A percentile compares a stretch with the other conserved stretches of the same genome.
phyloP scores from a whole-genome alignment of 2,329 filamentous ascomycete genomes.

The Talaromyces sp. region DNA sequence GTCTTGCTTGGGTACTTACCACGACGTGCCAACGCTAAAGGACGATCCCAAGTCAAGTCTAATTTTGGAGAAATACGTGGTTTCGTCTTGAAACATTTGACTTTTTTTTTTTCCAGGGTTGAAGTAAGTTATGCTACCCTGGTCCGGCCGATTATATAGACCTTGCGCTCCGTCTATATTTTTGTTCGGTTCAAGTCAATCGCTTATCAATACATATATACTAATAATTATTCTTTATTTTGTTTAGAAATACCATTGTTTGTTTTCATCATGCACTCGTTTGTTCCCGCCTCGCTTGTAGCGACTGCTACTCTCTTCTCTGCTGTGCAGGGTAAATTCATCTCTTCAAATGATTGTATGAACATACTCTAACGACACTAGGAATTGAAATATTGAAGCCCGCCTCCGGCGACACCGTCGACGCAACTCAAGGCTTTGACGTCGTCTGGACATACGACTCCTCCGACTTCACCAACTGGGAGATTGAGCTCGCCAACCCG shows the following conservation, averaged over 20 bases:
- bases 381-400: slow-evolving; percentile 15
- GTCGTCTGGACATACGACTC: slow-evolving; percentile 18
- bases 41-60: slow-evolving; percentile 1
- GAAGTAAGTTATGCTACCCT: neutral
- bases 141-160: slow-evolving; percentile 4
- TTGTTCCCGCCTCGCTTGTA: slow-evolving; percentile 13
- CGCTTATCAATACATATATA: neutral
- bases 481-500: slow-evolving; percentile 16
- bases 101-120: neutral
- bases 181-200: neutral
- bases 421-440: slow-evolving; percentile 15
- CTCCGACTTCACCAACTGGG: slow-evolving; percentile 16
- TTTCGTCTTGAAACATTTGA: slow-evolving; percentile 6
- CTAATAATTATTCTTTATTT: slow-evolving; percentile 9
- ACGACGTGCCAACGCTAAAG: neutral
- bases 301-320: slow-evolving; percentile 16
- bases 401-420: slow-evolving; percentile 11
- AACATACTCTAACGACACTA: neutral
- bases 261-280: slow-evolving; percentile 13
- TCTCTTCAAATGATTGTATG: neutral
- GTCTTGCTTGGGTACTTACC: no score
- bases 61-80: neutral
- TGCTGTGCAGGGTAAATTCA: slow-evolving; percentile 14
- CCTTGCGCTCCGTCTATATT: neutral
- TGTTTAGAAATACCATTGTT: slow-evolving; percentile 3